A percentile compares a stretch with the other conserved stretches of the same genome.
Conservation (phyloP, 2,329 filamentous ascomycete genomes). For the Neofusicoccum kwambonambiense region DNA sequence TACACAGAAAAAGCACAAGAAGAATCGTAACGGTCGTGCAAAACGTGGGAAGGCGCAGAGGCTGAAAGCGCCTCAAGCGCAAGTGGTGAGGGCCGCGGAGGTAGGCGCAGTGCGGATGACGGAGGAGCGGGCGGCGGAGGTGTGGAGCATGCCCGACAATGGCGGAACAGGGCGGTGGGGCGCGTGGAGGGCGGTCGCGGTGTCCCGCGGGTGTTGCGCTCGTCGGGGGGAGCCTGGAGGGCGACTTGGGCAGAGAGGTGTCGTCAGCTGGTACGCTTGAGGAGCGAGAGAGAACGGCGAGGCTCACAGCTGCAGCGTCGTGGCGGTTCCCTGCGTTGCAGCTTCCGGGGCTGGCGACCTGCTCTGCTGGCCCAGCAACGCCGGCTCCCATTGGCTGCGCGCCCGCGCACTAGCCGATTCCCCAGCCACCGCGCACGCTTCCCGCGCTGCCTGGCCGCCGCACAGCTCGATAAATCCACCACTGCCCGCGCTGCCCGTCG, state of each 20-base stretch:
- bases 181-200: background rate
- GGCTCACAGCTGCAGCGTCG: conserved; percentile 6
- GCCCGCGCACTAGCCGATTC: background rate
- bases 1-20: conserved; percentile 1
- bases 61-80: background rate
- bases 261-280: conserved; percentile 10
- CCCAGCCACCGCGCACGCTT: background rate
- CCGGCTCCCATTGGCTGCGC: background rate
- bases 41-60: background rate
- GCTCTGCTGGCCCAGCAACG: conserved; percentile 10
- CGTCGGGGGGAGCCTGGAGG: background rate
- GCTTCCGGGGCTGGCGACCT: conserved; percentile 11
- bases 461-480: background rate
- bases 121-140: background rate
- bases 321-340: conserved; percentile 11
- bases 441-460: background rate
- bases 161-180: background rate
- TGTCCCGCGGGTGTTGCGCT: background rate
- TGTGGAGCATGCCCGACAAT: conserved; percentile 5
- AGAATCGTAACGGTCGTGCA: conserved; percentile 11
- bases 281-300: conserved; percentile 1
- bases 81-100: background rate
- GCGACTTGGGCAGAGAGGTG: background rate
- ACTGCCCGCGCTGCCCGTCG: background rate
- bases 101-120: background rate